A percentile compares a stretch with the other conserved stretches of the same genome.
phyloP scores from a whole-genome alignment of 176 grass and related monocot genomes.

The Pontederia crassipes region DNA sequence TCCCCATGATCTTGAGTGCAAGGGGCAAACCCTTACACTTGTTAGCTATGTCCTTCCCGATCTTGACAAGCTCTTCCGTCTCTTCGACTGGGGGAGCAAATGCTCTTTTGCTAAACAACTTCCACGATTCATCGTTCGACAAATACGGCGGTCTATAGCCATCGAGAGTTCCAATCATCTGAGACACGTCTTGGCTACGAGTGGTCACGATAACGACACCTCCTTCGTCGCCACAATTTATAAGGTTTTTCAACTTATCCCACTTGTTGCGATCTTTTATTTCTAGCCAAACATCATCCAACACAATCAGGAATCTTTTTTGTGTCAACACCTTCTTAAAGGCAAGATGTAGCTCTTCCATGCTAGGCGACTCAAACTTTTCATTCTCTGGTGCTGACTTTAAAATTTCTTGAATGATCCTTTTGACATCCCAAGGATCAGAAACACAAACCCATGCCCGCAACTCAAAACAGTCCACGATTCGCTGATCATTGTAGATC shows the following conservation, averaged over 20 bases:
- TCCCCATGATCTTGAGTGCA: constrained; percentile 2
- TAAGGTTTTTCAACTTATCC: neutral
- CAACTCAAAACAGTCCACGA: too few relatives aligned
- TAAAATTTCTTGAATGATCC: constrained; percentile 14
- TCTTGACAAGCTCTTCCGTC: neutral
- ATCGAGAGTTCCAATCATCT: constrained; percentile 2
- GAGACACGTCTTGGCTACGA: neutral
- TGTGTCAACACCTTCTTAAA: neutral
- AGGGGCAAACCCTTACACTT: constrained; percentile 30
- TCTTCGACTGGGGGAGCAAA: neutral
- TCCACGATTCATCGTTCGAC: neutral
- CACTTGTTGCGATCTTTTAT: neutral
- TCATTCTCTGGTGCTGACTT: neutral
- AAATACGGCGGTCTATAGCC: neutral
- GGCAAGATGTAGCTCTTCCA: neutral
- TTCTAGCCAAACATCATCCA: constrained; percentile 39
- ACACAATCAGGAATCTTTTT: constrained; percentile 17
- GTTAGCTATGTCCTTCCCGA: constrained; percentile 6
- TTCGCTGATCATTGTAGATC: too few relatives aligned
- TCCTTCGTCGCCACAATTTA: constrained; percentile 9
- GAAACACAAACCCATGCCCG: constrained; percentile 35
- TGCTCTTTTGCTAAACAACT: constrained; percentile 6
- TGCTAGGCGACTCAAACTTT: neutral
- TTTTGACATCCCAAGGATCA: constrained; percentile 11
- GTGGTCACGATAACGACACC: constrained; percentile 29